Percentiles rank a stretch among this genome's conserved stretches.
phyloP scores from a whole-genome alignment of 2,329 filamentous ascomycete genomes.

The Penicillium paneum region DNA sequence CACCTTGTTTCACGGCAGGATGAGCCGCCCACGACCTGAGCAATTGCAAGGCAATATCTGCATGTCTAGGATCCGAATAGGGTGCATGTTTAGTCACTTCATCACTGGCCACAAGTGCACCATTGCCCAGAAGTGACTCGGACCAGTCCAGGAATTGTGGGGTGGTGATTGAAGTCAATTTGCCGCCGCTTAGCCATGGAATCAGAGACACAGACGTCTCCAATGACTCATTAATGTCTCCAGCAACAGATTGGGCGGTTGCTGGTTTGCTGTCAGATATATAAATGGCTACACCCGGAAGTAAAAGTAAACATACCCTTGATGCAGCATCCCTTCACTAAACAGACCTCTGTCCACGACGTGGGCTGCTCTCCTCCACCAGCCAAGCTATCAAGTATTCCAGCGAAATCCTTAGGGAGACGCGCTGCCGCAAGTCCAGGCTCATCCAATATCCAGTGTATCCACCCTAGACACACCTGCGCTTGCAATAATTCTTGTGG shows the following conservation, averaged over 20 bases:
- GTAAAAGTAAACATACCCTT: conserved; percentile 56
- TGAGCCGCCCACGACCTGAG: conserved; percentile 49
- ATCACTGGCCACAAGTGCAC: conserved; percentile 66
- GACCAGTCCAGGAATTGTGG: conserved; percentile 73
- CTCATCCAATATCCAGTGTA: conserved; percentile 75
- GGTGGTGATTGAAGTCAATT: conserved; percentile 45
- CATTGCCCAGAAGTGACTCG: conserved; percentile 71
- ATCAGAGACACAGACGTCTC: conserved; percentile 64
- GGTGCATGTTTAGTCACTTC: conserved; percentile 34
- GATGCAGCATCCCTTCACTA: conserved; percentile 74
- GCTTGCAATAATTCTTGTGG: conserved; percentile 69
- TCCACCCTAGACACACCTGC: conserved; percentile 76
- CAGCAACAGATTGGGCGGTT: conserved; percentile 45
- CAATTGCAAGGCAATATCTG: conserved; percentile 44
- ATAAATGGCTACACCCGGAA: not conserved
- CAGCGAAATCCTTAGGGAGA: conserved; percentile 62
- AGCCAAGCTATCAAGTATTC: conserved; percentile 53
- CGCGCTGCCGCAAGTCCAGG: conserved; percentile 59
- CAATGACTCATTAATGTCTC: conserved; percentile 56
- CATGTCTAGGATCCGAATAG: conserved; percentile 24
- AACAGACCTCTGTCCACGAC: conserved; percentile 79
- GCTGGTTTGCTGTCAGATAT: conserved; percentile 33
- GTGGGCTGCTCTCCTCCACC: conserved; percentile 53
- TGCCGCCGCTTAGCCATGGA: conserved; percentile 53
- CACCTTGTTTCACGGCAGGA: conserved; percentile 33